Evolutionary conservation across 2,329 filamentous ascomycete species (phyloP), one percentile per base, ranked within the genome.

Genomic region (Pestalotiopsis sp.): DNA sequence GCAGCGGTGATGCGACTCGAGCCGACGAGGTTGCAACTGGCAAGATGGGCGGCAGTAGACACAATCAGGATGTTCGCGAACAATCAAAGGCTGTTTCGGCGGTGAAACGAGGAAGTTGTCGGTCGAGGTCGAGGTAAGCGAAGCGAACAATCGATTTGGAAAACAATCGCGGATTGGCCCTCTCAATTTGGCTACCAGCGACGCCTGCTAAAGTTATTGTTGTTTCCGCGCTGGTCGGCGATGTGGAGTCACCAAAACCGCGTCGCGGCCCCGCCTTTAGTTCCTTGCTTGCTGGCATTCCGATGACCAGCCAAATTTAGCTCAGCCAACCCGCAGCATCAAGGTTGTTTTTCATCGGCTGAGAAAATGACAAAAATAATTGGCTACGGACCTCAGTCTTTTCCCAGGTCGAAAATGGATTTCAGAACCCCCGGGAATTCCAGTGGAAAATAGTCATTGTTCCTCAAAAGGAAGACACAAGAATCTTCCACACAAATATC

Each of bases 171-270:
- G 49, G 20, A 17, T 23, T 52, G 45, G 3, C 45, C 45, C 45
- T 52, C n/a, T 52, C n/a, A 6, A 52, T 52, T 45, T 41, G 14
- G 36, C 62, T 14, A 56, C 13, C 13, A 36, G 62, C 36, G 36
- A 64, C n/a, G n/a, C 7, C 62, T 25, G 62, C 62, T 23, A 23
- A 45, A 23, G 38, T 39, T 45, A 64, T 64, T 64, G 62, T 64
- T 64, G 62, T 49, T 64, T 64, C 62, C 62, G 20, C 25, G 27
- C 31, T 62, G 59, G 59, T 27, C 27, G 57, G 57, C 23, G 57
- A 52, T n/a, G 45, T 52, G 45, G 45, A 52, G 45, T 52, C 20
- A 7, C 45, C 45, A 52, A 52, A n/a, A 52, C 45, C 45, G 45
- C 45, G 45, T 52, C 45, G 45, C 45, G 17, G 45, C 45, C 45